Conservation (phyloP, 73 alveolate species). For the Blepharisma japonicum region DNA sequence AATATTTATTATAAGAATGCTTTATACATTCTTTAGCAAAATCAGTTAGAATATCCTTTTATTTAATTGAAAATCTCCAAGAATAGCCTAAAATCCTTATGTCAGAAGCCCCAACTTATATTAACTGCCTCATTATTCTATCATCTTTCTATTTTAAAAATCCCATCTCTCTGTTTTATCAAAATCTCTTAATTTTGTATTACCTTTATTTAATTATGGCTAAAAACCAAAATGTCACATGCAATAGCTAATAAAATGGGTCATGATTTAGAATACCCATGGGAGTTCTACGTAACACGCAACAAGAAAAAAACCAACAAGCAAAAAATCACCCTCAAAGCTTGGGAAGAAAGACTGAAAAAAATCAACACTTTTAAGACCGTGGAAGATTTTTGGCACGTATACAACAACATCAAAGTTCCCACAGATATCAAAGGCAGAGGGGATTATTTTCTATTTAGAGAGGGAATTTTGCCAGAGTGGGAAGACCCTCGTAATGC, state of each 20-base stretch:
- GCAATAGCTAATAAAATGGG: neutral
- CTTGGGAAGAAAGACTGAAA: slow-evolving; percentile 15
- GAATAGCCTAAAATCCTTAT: no score
- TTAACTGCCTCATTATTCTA: no score
- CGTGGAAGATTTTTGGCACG: slow-evolving; percentile 28
- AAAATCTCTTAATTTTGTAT: no score
- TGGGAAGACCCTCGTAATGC: slow-evolving; percentile 23
- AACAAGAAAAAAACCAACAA: neutral
- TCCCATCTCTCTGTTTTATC: no score
- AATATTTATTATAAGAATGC: no score
- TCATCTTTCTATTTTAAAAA: no score
- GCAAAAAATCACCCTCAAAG: slow-evolving; percentile 4
- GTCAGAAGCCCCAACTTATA: no score
- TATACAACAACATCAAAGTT: neutral
- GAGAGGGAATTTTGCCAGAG: neutral
- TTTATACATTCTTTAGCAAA: no score
- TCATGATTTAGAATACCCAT: neutral
- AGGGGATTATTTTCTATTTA: slow-evolving; percentile 2
- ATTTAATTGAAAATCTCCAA: no score
- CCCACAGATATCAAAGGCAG: neutral
- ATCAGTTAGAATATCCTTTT: no score
- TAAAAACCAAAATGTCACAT: no score
- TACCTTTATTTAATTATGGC: no score
- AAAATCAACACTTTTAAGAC: slow-evolving; percentile 9
- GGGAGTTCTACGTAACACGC: neutral